Evolutionary conservation across 768 basidiomycete genomes (phyloP), one percentile per base, ranked within the genome.

Genomic region (Trametes cinnabarina): DNA sequence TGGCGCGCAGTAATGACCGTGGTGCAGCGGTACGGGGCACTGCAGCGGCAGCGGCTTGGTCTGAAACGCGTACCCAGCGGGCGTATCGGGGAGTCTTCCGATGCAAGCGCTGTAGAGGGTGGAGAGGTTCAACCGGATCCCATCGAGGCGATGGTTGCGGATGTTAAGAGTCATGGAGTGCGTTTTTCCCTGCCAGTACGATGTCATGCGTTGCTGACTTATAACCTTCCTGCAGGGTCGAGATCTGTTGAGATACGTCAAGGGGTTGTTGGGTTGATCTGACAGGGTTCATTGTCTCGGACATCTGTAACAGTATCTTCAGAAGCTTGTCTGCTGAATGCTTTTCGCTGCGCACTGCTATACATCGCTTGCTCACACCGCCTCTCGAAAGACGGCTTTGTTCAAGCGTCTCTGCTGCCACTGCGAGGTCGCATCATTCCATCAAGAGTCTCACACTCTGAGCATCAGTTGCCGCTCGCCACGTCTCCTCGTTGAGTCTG

Each of bases 1-100:
- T 93, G 91, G 91, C 77, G 86, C 34, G 90, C 90, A 11, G 84
- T 90, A n/a, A 70, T 92, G 57, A 80, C 80, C 7, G 80, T 88
- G 22, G 76, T 90, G 17, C 70, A 85, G 50, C 81, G 90, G 22
- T 82, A 88, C 65, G 86, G 86, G 6, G 74, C 85, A 68, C 79
- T 80, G 9, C 81, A 85, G 64, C 79, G 83, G 60, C 76, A 76
- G 61, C 82, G 82, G 46, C 50, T 65, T 4, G 65, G 67, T 2
- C 42, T 63, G 19, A 57, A 69, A 70, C 53, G 70, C 70, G 41
- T 41, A 63, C 48, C 63, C 61, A 60, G 78, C 75, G 30, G 73
- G 43, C 51, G 52, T 34, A n/a, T 42, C 47, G 47, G 58, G 15
- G 48, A 54, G 20, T n/a, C 51, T 30, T 26, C 41, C 4, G 59